phyloP scores from a whole-genome alignment of 2,329 filamentous ascomycete genomes.

The Botrytis squamosa region DNA sequence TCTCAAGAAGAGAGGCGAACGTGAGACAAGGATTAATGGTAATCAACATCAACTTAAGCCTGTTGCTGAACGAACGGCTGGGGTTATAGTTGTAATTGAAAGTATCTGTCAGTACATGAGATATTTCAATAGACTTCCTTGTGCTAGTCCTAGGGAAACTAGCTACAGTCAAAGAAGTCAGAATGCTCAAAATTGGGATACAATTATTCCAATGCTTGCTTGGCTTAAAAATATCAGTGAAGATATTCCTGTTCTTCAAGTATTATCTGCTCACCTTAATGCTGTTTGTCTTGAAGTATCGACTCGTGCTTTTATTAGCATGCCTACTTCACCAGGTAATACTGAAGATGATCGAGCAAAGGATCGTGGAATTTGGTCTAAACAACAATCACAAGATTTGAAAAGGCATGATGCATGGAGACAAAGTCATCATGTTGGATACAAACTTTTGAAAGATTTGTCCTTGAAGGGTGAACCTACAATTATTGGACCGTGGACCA shows the following conservation, averaged over 20 bases:
- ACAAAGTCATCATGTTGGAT: slow-evolving; percentile 5
- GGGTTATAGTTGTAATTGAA: slow-evolving; percentile 35
- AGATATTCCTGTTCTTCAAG: slow-evolving; percentile 15
- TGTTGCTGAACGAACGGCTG: slow-evolving; percentile 31
- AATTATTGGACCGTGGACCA: slow-evolving; percentile 18
- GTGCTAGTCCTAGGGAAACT: slow-evolving; percentile 36
- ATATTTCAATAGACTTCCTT: slow-evolving; percentile 26
- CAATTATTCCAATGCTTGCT: slow-evolving; percentile 23
- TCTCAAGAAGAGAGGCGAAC: slow-evolving; percentile 39
- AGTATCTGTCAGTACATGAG: slow-evolving; percentile 37
- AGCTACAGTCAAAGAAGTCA: slow-evolving; percentile 24
- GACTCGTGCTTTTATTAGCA: neutral
- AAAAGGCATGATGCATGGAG: slow-evolving; percentile 15
- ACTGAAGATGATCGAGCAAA: slow-evolving; percentile 10
- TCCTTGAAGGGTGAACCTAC: neutral
- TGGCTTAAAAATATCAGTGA: slow-evolving; percentile 1
- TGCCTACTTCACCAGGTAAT: neutral
- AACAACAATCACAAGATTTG: neutral
- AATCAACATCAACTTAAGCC: slow-evolving; percentile 21
- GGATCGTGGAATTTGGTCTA: slow-evolving; percentile 9
- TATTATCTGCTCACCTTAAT: slow-evolving; percentile 16
- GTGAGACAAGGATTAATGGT: slow-evolving; percentile 29
- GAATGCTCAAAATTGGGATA: slow-evolving; percentile 42
- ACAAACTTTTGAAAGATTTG: slow-evolving; percentile 2
- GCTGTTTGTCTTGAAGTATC: slow-evolving; percentile 17